Base-by-base conservation (phyloP, 768 basidiomycete species). In the Tephrocybe sp. region DNA sequence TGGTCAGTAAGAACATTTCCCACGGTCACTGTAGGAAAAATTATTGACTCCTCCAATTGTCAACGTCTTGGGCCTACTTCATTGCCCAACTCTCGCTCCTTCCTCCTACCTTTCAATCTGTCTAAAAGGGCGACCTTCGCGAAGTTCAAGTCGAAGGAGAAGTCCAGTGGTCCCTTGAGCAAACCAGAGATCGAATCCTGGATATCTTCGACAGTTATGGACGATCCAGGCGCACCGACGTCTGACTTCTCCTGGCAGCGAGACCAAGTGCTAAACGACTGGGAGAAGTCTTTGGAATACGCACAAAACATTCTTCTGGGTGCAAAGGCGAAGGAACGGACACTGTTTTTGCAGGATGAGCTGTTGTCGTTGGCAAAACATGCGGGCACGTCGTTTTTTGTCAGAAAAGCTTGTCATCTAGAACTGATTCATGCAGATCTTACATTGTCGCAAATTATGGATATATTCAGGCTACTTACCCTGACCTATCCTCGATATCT, bases 401-500 rank as follows among this genome's bases (percentile, higher is more conserved):
- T 25, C 48, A 10, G 40, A 23, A 18, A 18, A 39, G 20, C 36
- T 41, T 54, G 26, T 47, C 9, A 38, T 55, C 18, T 38, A 11
- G 20, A 25, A 9, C 14, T 8, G 12, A 20, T 38, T 18, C 11
- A 10, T 53, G 23, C 55, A 91, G 89, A 85, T 60, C 69, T 90
- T 46, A 71, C 68, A 30, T 67, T 85, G 45, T 72, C 79, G 0
- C 86, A 88, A 62, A 73, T 72, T 17, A 58, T 85, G 68, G 90
- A 91, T 62, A 60, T 93, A 21, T 86, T 94, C 66, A 75, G 76
- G 51, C 71, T 93, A 4, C 68, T 94, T 43, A 87, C 85, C 1
- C 69, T 82, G 45, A 93, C 89, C 0, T 88, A 91, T 66, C 83
- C 88, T 14, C 82, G 86, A 59, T 93, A 93, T 73, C 71, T 81